These are phyloP conservation scores for Geosmithia morbida DNA, from an alignment of 2,329 filamentous ascomycete genomes.

Conservation along the genomic window DNA sequence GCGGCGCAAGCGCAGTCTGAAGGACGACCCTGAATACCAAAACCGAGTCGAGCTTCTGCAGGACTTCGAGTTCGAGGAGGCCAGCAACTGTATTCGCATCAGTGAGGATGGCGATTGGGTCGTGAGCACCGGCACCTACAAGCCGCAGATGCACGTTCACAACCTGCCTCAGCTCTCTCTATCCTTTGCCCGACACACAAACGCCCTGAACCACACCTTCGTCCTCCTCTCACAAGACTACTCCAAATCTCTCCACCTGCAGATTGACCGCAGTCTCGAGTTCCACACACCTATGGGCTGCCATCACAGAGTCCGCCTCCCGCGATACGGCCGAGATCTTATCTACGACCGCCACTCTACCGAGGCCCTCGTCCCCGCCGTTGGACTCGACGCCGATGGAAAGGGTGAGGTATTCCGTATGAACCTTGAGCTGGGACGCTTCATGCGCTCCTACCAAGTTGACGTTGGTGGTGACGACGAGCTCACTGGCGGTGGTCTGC, in stretches of 20 bases:
- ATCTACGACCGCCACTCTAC: slow-evolving; percentile 70
- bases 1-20: slow-evolving; percentile 78
- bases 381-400: slow-evolving; percentile 74
- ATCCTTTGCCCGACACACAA: slow-evolving; percentile 87
- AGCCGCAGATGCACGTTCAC: slow-evolving; percentile 71
- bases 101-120: slow-evolving; percentile 96
- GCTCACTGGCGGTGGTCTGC: slow-evolving; percentile 56
- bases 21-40: slow-evolving; percentile 83
- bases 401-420: slow-evolving; percentile 85
- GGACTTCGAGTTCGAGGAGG: slow-evolving; percentile 96
- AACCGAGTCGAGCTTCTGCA: slow-evolving; percentile 90
- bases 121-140: slow-evolving; percentile 77
- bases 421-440: slow-evolving; percentile 82
- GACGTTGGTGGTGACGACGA: slow-evolving; percentile 79
- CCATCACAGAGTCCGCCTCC: slow-evolving; percentile 80
- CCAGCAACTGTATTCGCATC: slow-evolving; percentile 75
- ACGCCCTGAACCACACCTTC: slow-evolving; percentile 83
- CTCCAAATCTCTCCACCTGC: slow-evolving; percentile 85
- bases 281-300: slow-evolving; percentile 83
- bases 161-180: slow-evolving; percentile 84
- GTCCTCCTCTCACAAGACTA: slow-evolving; percentile 80
- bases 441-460: slow-evolving; percentile 87
- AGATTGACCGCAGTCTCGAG: slow-evolving; percentile 80
- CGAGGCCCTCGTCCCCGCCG: slow-evolving; percentile 75
- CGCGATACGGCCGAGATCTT: slow-evolving; percentile 82